These are phyloP conservation scores for Dicorynia guianensis DNA, from an alignment of 306 rosid genomes.

Conservation along the genomic window DNA sequence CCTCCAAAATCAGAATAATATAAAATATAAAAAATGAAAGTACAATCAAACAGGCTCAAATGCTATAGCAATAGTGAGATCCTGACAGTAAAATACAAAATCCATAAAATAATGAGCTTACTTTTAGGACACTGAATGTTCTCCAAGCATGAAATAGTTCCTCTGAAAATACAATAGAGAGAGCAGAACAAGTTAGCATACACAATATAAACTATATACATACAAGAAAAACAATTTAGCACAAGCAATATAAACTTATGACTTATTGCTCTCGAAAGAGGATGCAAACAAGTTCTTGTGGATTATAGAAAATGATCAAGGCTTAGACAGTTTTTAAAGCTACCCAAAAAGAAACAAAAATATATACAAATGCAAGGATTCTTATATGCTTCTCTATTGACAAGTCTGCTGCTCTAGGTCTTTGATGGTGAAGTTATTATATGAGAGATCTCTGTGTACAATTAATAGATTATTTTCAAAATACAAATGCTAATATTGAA, in stretches of 20 bases:
- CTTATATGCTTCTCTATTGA: slow-evolving; percentile 57
- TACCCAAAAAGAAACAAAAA: not conserved
- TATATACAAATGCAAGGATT: not conserved
- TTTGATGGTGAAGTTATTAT: slow-evolving; percentile 53
- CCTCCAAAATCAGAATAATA: no score
- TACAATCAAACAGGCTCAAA: not conserved
- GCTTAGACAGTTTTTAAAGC: slow-evolving; percentile 30
- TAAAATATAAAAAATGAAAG: no score
- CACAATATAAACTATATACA: not conserved
- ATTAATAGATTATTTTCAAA: slow-evolving; percentile 10
- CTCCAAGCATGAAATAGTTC: slow-evolving; percentile 54
- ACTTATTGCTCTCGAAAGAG: slow-evolving; percentile 41
- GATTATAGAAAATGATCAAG: slow-evolving; percentile 4
- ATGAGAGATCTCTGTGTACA: slow-evolving; percentile 75
- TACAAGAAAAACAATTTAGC: not conserved
- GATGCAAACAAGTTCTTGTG: slow-evolving; percentile 51
- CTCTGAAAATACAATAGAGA: slow-evolving; percentile 44
- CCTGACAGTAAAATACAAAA: not conserved
- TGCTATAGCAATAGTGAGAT: not conserved
- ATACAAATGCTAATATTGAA: no score
- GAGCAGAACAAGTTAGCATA: slow-evolving; percentile 40
- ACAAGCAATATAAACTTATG: slow-evolving; percentile 34
- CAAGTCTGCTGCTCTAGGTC: slow-evolving; percentile 48
- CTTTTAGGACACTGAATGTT: slow-evolving; percentile 47
- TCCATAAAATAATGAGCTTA: slow-evolving; percentile 42